Evolutionary conservation across 441 rosid species (phyloP).

Genomic region (Syzygium malaccense): DNA sequence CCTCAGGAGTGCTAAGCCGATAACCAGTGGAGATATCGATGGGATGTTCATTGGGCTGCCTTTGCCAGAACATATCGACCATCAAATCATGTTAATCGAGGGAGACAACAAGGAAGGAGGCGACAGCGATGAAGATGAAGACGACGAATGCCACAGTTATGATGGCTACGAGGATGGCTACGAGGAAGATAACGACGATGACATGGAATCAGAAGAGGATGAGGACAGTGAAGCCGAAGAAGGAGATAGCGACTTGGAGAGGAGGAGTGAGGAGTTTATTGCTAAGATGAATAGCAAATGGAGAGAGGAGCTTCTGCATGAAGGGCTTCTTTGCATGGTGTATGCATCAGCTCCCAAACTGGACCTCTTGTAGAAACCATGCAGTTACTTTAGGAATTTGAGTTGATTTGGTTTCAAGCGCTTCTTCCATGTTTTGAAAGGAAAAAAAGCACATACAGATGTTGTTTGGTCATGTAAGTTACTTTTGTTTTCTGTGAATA

Average conservation of each 20-base stretch:
- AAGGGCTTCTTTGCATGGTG: background rate
- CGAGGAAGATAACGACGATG: background rate
- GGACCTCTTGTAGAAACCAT: background rate
- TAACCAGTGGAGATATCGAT: background rate
- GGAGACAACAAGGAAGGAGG: background rate
- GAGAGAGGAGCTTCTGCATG: background rate
- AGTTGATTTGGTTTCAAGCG: background rate
- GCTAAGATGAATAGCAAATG: background rate
- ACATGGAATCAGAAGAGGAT: background rate
- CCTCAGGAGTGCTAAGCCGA: background rate
- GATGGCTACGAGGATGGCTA: background rate
- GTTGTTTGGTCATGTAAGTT: background rate
- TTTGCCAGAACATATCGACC: background rate
- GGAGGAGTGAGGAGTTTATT: background rate
- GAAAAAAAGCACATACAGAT: background rate
- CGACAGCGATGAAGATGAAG: background rate
- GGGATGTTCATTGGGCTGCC: background rate
- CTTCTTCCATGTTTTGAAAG: background rate
- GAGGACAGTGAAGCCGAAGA: background rate
- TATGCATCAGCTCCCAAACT: background rate
- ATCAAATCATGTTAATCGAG: background rate
- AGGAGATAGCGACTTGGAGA: background rate
- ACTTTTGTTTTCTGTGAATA: background rate
- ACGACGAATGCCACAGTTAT: background rate
- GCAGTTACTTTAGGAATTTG: background rate